Conservation (phyloP, 2,329 filamentous ascomycete genomes). For the Ceratocystis cubensis region DNA sequence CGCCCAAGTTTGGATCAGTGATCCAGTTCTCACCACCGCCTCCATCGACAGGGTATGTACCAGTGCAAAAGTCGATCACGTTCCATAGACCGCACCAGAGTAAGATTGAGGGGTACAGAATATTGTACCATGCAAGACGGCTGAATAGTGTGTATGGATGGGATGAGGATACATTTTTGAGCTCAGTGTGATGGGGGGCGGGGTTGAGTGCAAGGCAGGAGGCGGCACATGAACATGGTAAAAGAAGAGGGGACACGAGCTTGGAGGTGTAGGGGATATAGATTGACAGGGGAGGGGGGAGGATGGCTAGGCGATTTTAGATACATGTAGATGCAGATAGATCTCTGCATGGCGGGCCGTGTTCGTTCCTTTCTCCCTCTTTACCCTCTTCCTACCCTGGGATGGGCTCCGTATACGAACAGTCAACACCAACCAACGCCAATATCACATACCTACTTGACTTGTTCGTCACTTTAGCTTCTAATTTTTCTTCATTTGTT, state of each 20-base stretch:
- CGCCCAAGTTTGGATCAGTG: constrained; percentile 32
- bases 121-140: constrained; percentile 26
- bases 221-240: no score
- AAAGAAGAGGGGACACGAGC: no score
- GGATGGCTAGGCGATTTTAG: neutral
- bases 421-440: neutral
- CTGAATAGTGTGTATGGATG: constrained; percentile 31
- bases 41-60: constrained; percentile 23
- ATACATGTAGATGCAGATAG: neutral
- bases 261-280: neutral
- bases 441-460: no score
- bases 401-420: neutral
- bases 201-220: neutral
- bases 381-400: constrained; percentile 54
- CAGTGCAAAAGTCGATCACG: constrained; percentile 26
- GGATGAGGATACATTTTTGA: constrained; percentile 27
- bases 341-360: neutral
- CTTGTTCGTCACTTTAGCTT: no score
- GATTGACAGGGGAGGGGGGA: neutral
- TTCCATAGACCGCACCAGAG: constrained; percentile 31
- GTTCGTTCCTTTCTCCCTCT: constrained; percentile 35
- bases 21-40: constrained; percentile 30
- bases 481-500: no score
- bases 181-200: neutral
- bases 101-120: constrained; percentile 28